These are phyloP conservation scores for Lactarius deliciosus DNA, from an alignment of 768 basidiomycete genomes.

Conservation along the genomic window DNA sequence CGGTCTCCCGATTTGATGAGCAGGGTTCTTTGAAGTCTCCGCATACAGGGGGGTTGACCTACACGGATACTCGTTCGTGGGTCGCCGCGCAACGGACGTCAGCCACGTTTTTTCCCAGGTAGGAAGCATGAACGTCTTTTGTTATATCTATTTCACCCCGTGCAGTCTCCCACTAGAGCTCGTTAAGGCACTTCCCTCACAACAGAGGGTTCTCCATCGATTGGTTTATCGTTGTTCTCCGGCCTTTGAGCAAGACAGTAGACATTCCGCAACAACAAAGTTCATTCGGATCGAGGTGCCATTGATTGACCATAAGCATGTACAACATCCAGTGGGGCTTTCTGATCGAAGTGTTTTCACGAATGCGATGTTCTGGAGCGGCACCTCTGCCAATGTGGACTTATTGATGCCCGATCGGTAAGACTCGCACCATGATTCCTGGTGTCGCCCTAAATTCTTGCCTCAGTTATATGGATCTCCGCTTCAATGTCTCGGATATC, in stretches of 20 bases:
- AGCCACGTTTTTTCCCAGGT: slow-evolving; percentile 54
- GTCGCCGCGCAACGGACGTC: slow-evolving; percentile 37
- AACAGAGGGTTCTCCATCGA: slow-evolving; percentile 26
- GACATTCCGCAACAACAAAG: not conserved
- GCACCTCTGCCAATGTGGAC: slow-evolving; percentile 18
- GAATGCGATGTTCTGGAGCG: slow-evolving; percentile 5
- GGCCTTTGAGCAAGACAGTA: not conserved
- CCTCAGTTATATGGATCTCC: slow-evolving; percentile 47
- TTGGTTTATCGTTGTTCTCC: slow-evolving; percentile 23
- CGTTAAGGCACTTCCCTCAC: slow-evolving; percentile 19
- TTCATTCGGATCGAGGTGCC: slow-evolving; percentile 26
- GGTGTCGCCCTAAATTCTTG: not conserved
- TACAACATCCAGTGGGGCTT: not conserved
- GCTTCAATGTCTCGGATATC: slow-evolving; percentile 44
- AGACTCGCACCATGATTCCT: not conserved
- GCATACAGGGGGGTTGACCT: slow-evolving; percentile 35
- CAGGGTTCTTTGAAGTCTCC: slow-evolving; percentile 5
- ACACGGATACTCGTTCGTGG: slow-evolving; percentile 50
- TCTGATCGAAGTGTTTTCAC: not conserved
- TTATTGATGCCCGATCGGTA: slow-evolving; percentile 28
- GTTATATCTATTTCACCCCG: slow-evolving; percentile 3
- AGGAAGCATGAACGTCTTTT: slow-evolving; percentile 7
- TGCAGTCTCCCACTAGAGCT: slow-evolving; percentile 26
- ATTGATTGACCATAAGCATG: slow-evolving; percentile 15
- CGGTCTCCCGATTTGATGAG: slow-evolving; percentile 21